Evolutionary conservation across 2,329 filamentous ascomycete species (phyloP), one percentile per base, ranked within the genome.

Genomic region (Cladosporium sphaerospermum): DNA sequence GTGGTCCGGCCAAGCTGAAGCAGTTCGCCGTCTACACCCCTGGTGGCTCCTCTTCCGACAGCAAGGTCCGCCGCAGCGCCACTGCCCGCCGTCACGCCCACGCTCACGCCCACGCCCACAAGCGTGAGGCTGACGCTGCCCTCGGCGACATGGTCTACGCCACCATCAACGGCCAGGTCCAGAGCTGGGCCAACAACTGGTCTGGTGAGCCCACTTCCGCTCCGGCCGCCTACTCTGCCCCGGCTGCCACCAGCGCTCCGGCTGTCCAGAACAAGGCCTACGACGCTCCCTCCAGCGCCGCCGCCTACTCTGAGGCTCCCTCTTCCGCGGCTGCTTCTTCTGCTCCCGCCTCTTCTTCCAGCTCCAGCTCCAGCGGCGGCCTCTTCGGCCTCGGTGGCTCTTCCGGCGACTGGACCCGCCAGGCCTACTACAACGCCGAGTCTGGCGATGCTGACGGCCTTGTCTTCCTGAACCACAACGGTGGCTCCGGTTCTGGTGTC

Each of bases 1-100:
- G 86, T 60, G 88, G 87, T 3, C 86, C 87, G 1, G 67, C 88
- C 60, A 71, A 78, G 37, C 66, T 91, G 32, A 82, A 81, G 64
- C 78, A 87, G 59, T 75, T 89, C 52, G 87, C 85, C 9, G 82
- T 83, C 52, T 91, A 89, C 69, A 77, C 75, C 43, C 77, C 81
- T 14, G 50, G 53, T 47, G 39, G 47, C n/a, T 72, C 72, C 18
- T 41, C 32, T 19, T 56, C 55, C 14, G 62, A 37, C 66, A 69
- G 69, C 59, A 57, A 67, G 62, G 53, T 54, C 16, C 42, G 54
- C 55, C 61, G 61, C 32, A 56, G 56, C 43, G 60, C 57, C 34
- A 59, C 65, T 42, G 60, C 60, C 41, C 62, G 63, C n/a, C 62
- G 67, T 33, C 65, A 68, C 55, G 70, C 71, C 9, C 71, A 69